Base-by-base conservation (phyloP, 768 basidiomycete genomes). In the Naganishia vaughanmartiniae region DNA sequence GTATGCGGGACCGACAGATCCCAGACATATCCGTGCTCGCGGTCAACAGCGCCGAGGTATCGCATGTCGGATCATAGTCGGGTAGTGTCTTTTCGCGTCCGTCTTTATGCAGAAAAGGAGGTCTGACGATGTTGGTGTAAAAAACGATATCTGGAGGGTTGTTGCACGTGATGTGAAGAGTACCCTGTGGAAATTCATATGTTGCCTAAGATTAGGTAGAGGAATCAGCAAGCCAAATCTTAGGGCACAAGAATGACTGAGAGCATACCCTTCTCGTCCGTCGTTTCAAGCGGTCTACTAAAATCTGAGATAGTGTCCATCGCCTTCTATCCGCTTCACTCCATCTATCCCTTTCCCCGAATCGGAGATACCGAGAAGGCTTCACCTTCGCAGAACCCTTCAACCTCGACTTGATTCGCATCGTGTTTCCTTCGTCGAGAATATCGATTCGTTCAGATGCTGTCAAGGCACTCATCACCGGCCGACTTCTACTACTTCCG, bases 131-230 rank as follows among this genome's bases (percentile, higher is more conserved):
- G 33, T 42, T 45, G 14, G 60, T 63, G 26, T 63, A 63, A 17
- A 63, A 68, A 3, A 68, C 67, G 31, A 68, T 42, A 36, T 68
- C 67, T 33, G 67, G 67, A 24, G 67, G 67, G 31, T 54, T 33
- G 39, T 68, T 57, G 26, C 67, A 68, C 67, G 46, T 55, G 19
- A 68, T 15, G 31, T 68, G 67, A 1, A 68, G 33, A 12, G 53
- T 54, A 24, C 67, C 67, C 45, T 33, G 42, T 2, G 67, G 67
- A 14, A 68, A 45, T 21, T 68, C 54, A 15, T 39, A 55, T 1
- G 67, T 68, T 4, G 42, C 24, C 67, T 68, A 42, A 15, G n/a
- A n/a, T n/a, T n/a, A 28, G 4, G 15, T 2, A 28, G 6, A 31
- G 11, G 11, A 30, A 36, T 15, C 2, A 53, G n/a, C 36, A 51